Percentiles rank a stretch among this genome's conserved stretches.
These are phyloP conservation scores for Solanum gracilifrons DNA, from an alignment of 257 asterid genomes.

Conservation along the genomic window DNA sequence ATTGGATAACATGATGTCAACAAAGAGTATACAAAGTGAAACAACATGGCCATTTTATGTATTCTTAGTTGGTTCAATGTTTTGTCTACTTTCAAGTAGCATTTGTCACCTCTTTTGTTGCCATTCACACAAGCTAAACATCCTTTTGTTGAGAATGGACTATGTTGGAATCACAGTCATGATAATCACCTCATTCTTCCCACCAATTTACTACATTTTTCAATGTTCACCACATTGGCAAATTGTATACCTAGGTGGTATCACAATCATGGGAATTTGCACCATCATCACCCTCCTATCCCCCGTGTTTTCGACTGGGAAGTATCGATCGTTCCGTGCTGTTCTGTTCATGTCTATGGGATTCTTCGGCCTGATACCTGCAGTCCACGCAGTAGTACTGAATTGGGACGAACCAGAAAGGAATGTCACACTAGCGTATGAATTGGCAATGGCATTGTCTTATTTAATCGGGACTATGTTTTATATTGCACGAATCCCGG, in stretches of 20 bases:
- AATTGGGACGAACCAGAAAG: conserved; percentile 81
- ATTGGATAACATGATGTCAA: conserved; percentile 12
- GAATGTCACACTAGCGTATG: conserved; percentile 42
- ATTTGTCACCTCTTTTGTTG: conserved; percentile 81
- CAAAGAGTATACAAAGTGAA: conserved; percentile 8
- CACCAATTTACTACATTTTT: conserved; percentile 90
- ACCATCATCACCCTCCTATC: conserved; percentile 58
- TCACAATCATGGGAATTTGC: conserved; percentile 60
- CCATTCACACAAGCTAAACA: conserved; percentile 55
- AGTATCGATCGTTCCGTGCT: conserved; percentile 61
- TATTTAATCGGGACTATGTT: conserved; percentile 61
- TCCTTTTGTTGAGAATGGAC: conserved; percentile 58
- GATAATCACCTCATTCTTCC: conserved; percentile 96
- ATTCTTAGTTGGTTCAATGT: conserved; percentile 71
- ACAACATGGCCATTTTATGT: conserved; percentile 84
- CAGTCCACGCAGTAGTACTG: conserved; percentile 41
- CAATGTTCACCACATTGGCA: conserved; percentile 83
- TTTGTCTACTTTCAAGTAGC: conserved; percentile 88
- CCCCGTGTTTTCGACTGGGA: conserved; percentile 49
- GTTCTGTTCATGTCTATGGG: conserved; percentile 77
- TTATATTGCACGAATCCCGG: conserved; percentile 58
- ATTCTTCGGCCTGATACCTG: conserved; percentile 70
- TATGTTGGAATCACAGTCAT: conserved; percentile 82
- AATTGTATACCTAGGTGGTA: conserved; percentile 50
- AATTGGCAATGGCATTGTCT: conserved; percentile 63